A percentile compares a stretch with the other conserved stretches of the same genome.
phyloP scores from a whole-genome alignment of 129 eudicot species.

The Centella asiatica region DNA sequence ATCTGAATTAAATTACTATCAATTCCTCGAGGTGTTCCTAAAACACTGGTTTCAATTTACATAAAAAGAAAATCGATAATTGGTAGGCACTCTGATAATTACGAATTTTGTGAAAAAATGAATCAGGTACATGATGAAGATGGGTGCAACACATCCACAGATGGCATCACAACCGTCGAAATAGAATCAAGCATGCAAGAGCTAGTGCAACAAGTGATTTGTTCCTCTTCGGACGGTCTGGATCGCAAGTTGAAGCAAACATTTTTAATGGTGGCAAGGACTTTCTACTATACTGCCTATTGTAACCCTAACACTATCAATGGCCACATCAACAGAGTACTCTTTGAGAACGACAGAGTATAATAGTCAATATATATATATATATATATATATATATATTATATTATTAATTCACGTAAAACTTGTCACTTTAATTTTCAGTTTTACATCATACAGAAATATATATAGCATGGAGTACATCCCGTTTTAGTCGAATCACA shows the following conservation, averaged over 20 bases:
- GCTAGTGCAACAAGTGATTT: conserved; percentile 44
- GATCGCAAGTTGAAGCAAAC: conserved; percentile 40
- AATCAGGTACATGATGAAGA: conserved; percentile 12
- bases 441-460: no score
- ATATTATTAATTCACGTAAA: no score
- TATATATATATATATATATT: not conserved
- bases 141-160: conserved; percentile 7
- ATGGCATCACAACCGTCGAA: conserved; percentile 9
- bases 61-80: no score
- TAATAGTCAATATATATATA: not conserved
- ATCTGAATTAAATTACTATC: no score
- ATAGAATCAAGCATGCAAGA: conserved; percentile 61
- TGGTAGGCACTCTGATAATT: no score
- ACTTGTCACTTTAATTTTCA: no score
- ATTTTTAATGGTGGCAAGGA: conserved; percentile 42
- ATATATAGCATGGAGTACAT: no score
- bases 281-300: conserved; percentile 64
- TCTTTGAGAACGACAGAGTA: conserved; percentile 26
- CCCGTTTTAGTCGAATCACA: no score
- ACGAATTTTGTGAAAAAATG: no score
- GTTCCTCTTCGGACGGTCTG: conserved; percentile 25
- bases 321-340: conserved; percentile 56
- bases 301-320: conserved; percentile 34
- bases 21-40: no score
- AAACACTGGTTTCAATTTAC: no score